Evolutionary conservation across 2,329 filamentous ascomycete genomes (phyloP), one percentile per base, ranked within the genome.

Genomic region (Penicillium sp.): DNA sequence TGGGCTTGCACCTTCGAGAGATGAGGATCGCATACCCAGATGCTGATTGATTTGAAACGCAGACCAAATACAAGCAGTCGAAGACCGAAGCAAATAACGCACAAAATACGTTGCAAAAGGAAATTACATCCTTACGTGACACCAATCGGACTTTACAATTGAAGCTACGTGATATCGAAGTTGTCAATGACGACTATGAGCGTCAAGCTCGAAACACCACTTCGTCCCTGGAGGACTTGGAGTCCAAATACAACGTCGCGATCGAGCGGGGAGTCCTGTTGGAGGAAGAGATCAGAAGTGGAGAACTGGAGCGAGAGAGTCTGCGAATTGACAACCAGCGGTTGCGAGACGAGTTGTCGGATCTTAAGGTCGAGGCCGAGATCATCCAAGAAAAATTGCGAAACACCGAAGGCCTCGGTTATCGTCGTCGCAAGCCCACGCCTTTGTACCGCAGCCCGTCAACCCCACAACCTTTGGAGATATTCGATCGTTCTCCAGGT

Each of bases 171-270:
- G 93, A 98, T 68, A 95, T 91, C 60, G 93, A 98, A 71, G 93
- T 98, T 47, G 89, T 88, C 66, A 98, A 97, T 73, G 93, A 98
- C 76, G 93, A 98, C 70, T 96, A 91, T 66, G 93, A 98, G 75
- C 84, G 90, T 57, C 91, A 97, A 73, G 91, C 93, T 58, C 84
- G 93, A 60, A 93, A 96, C 70, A 96, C 91, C 27, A 90, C 89
- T 33, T 96, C 90, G 39, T 96, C 91, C 43, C 81, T 97, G 53
- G 93, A 98, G 72, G 93, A 98, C 65, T 78, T 98, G 69, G 93
- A 98, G 72, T 91, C 87, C 53, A 98, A 97, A 71, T 96, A 93
- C 71, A 97, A 96, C 67, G 82, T 94, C 48, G 83, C 90, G 4
- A 94, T 98, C 59, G 93, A 98, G 73, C 80, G 91, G 46, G 84